A percentile compares a stretch with the other conserved stretches of the same genome.
Conservation (phyloP, 306 rosid species). For the Cucumis hystrix region DNA sequence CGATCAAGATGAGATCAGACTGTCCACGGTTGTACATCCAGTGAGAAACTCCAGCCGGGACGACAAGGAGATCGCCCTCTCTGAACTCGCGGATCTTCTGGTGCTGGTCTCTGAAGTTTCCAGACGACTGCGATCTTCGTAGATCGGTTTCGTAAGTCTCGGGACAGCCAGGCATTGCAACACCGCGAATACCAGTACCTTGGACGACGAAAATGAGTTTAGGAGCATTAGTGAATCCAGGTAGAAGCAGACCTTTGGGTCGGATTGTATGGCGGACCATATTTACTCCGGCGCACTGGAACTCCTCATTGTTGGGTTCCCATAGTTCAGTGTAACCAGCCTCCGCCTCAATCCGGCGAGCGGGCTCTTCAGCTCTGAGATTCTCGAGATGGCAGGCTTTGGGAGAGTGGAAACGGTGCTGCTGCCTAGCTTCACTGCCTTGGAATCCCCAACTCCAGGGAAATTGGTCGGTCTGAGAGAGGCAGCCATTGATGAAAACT, state of each 20-base stretch:
- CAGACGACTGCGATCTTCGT: background rate
- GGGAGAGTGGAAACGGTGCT: slow-evolving; percentile 6
- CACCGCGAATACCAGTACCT: slow-evolving; percentile 17
- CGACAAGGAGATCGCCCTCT: slow-evolving; percentile 13
- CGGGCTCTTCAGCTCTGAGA: slow-evolving; percentile 10
- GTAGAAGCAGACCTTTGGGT: slow-evolving; percentile 13
- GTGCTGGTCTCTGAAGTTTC: slow-evolving; percentile 12
- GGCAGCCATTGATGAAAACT: slow-evolving; percentile 13
- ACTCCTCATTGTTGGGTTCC: slow-evolving; percentile 8
- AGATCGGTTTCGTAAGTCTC: slow-evolving; percentile 12
- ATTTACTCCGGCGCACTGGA: slow-evolving; percentile 18
- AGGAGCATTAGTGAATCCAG: slow-evolving; percentile 16
- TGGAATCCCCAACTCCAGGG: background rate
- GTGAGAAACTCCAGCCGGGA: slow-evolving; percentile 19
- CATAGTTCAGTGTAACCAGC: slow-evolving; percentile 18
- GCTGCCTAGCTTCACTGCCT: background rate
- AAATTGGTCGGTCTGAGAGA: slow-evolving; percentile 2
- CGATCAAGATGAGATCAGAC: slow-evolving; percentile 7
- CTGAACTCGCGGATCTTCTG: slow-evolving; percentile 15
- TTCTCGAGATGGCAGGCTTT: slow-evolving; percentile 12
- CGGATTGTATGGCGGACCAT: slow-evolving; percentile 11
- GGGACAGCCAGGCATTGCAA: slow-evolving; percentile 14
- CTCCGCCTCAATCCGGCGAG: slow-evolving; percentile 8
- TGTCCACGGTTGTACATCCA: slow-evolving; percentile 20
- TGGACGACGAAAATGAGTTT: slow-evolving; percentile 10